Base-by-base conservation (phyloP, 768 basidiomycete genomes). In the Leccinellum albellum region DNA sequence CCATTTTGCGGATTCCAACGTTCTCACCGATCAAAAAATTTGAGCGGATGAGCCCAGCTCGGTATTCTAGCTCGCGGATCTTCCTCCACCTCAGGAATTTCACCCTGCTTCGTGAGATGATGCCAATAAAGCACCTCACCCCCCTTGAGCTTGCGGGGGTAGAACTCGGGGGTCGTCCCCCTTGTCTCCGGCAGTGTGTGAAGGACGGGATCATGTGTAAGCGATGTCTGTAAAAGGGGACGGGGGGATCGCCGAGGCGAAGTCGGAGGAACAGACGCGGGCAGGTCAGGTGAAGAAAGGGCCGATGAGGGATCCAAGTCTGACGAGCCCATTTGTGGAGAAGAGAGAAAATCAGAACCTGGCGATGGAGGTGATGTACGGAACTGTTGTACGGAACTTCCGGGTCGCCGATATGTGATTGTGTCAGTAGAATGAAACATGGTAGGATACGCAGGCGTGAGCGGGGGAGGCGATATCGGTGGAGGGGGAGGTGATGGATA, bases 121-220 rank as follows among this genome's bases (percentile, higher is more conserved):
- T 91, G 88, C 89, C 89, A 91, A 65, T 79, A 88, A 17, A 91
- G 73, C 10, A 83, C 66, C 59, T 89, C 87, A 21, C 88, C 88
- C 10, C 77, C 74, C 63, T 73, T 76, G 31, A 86, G 79, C 49
- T 70, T 75, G 55, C 73, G 74, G 35, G 71, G 70, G 55, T 51
- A 57, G 37, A 74, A 54, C 46, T 70, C 70, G 28, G 61, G 57
- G 13, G 55, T 57, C 8, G 54, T 33, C 17, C 51, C 55, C 53
- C 63, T 56, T 23, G 58, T 40, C 20, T 58, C 62, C 15, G 54
- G 51, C 28, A 59, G 62, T 3, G 61, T 54, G 46, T 58, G 62
- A 17, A 56, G 51, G 24, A 54, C 9, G 13, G 53, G 62, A 13
- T 55, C 24, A 26, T 52, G 51, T 52, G 59, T 32, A 57, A 63